Base-by-base conservation (phyloP, 768 basidiomycete species). In the Tylopilus sp. region DNA sequence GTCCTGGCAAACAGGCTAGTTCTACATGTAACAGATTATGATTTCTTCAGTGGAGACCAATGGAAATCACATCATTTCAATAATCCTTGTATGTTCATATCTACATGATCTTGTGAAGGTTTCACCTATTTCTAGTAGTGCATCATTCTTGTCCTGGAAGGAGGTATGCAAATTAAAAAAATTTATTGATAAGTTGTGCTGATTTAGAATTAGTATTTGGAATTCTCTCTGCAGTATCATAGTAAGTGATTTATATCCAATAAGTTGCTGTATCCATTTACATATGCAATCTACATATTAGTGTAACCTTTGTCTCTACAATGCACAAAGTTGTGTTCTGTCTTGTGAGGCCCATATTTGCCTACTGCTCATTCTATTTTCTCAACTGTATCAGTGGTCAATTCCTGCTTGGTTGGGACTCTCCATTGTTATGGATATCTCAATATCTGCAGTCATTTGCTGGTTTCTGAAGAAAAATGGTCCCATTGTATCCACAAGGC, bases 371-470 rank as follows among this genome's bases (percentile, higher is more conserved):
- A 2, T 18, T 18, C 15, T 40, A 15, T 40, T 21, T 8, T 20
- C 21, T n/a, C 31, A 20, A 40, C 21, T 33, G 13, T 5, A 15
- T 10, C 6, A 67, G 68, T 66, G 63, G 63, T 13, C 53, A 44
- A 1, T 51, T 10, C 51, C 48, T 47, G 1, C 55, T 22, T 69
- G 63, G 58, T 22, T 69, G 6, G 66, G 60, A 13, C 11, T 51
- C 13, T 65, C 63, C 8, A 44, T 54, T 9, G n/a, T 58, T 5
- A 40, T 35, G 20, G 66, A 67, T 21, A 39, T 63, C 15, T 51
- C n/a, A 25, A 53, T 69, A 51, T 60, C 68, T 47, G 56, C 40
- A 26, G 58, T 58, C 44, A 23, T 65, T 4, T 60, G 10, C 5
- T 43, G 53, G 47, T 39, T 56, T 12, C 51, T 67, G n/a, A 55